Evolutionary conservation across 108 stramenopile species (phyloP).

Genomic region (Seminavis robusta): DNA sequence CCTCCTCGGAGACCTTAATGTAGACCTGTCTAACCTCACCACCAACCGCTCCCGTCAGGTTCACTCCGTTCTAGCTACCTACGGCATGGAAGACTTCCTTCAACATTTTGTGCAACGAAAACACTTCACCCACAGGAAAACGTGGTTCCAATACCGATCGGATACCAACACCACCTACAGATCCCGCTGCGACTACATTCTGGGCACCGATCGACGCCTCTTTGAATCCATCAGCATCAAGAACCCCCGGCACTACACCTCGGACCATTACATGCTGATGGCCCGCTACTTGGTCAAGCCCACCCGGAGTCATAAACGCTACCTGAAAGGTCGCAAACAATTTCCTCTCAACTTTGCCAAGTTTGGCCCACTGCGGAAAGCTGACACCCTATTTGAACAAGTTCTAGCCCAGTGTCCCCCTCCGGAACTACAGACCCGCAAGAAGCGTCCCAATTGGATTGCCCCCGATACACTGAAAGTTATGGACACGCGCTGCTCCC

Average conservation of each 20-base stretch:
- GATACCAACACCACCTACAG: neutral
- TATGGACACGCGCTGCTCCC: too few species aligned
- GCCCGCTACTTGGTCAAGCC: neutral
- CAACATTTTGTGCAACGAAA: constrained; percentile 9
- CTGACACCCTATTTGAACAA: too few species aligned
- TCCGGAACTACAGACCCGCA: too few species aligned
- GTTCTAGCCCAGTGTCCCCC: too few species aligned
- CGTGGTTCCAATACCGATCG: neutral
- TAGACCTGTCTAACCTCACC: too few species aligned
- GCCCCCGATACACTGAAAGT: too few species aligned
- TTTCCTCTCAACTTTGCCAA: too few species aligned
- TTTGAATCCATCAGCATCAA: neutral
- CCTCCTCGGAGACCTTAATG: too few species aligned
- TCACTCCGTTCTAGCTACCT: too few species aligned
- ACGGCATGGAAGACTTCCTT: neutral
- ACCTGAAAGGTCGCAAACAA: neutral
- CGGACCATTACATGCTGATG: neutral
- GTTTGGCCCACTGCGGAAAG: too few species aligned
- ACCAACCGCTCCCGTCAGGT: too few species aligned
- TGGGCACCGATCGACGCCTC: neutral
- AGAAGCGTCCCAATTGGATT: too few species aligned
- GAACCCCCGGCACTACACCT: neutral
- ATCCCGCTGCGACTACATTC: neutral
- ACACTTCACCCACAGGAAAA: neutral
- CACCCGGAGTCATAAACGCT: neutral